Percentiles rank a stretch among this genome's conserved stretches.
These are phyloP conservation scores for Tieghemostelium lacteum DNA, from an alignment of 78 protist species.

Conservation along the genomic window DNA sequence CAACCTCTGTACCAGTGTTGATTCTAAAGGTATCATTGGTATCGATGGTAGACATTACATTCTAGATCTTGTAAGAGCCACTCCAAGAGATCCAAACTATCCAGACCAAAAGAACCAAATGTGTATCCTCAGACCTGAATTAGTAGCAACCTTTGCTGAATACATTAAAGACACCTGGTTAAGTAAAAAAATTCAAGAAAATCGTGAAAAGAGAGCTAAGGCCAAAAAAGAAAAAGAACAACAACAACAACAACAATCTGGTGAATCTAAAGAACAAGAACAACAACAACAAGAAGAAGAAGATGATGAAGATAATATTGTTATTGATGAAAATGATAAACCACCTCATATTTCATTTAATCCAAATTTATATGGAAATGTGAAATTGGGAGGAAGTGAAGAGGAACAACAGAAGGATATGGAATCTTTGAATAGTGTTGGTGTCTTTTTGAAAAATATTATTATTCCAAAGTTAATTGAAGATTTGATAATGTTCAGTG, in stretches of 20 bases:
- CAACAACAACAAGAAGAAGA: constrained; percentile 7
- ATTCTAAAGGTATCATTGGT: constrained; percentile 80
- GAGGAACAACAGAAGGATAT: constrained; percentile 54
- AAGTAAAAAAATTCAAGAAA: not conserved
- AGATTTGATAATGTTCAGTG: constrained; percentile 64
- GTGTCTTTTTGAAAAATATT: constrained; percentile 36
- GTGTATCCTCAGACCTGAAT: constrained; percentile 78
- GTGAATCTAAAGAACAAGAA: not conserved
- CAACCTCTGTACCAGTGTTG: constrained; percentile 29
- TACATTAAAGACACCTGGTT: constrained; percentile 16
- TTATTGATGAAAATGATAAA: not conserved
- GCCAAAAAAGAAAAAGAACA: not conserved
- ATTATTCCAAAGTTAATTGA: constrained; percentile 64
- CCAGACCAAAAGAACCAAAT: constrained; percentile 10
- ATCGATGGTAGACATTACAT: constrained; percentile 80
- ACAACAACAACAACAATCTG: not conserved
- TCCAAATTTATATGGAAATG: constrained; percentile 62
- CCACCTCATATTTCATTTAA: constrained; percentile 33
- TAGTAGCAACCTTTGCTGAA: constrained; percentile 69
- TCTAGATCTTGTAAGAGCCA: constrained; percentile 76
- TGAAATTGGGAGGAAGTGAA: not conserved
- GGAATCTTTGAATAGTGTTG: constrained; percentile 12
- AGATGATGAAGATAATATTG: not conserved
- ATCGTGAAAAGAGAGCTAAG: not conserved
- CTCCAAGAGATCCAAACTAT: constrained; percentile 87